Evolutionary conservation across 495 filamentous ascomycete species (phyloP).

Genomic region (Talaromyces trachyspermus): DNA sequence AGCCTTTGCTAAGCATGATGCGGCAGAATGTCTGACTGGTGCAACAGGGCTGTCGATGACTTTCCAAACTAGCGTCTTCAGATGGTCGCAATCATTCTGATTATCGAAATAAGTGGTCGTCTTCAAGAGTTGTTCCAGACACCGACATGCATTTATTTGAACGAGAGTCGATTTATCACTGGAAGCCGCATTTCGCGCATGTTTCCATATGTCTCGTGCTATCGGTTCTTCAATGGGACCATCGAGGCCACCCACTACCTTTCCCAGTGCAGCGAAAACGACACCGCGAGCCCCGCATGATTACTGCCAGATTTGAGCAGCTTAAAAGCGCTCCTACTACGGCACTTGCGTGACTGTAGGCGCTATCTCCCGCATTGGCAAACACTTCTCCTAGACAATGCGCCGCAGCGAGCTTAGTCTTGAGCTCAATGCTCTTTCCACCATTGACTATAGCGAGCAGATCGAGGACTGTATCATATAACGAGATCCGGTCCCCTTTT

Average conservation of each 20-base stretch:
- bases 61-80: conserved; percentile 75
- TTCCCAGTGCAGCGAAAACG: conserved; percentile 71
- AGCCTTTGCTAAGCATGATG: conserved; percentile 70
- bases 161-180: conserved; percentile 78
- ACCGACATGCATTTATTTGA: conserved; percentile 72
- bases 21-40: conserved; percentile 75
- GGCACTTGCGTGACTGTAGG: conserved; percentile 73
- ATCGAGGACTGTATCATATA: conserved; percentile 93
- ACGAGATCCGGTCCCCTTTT: conserved; percentile 81
- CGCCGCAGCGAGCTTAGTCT: conserved; percentile 77
- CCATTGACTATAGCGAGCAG: conserved; percentile 66
- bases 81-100: conserved; percentile 80
- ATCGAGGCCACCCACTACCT: conserved; percentile 63
- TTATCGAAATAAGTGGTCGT: conserved; percentile 79
- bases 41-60: conserved; percentile 70
- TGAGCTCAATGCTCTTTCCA: conserved; percentile 68
- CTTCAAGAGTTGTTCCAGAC: conserved; percentile 64
- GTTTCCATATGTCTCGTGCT: conserved; percentile 92
- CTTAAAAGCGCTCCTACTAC: conserved; percentile 66
- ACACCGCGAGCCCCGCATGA: conserved; percentile 79
- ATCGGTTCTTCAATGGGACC: conserved; percentile 74
- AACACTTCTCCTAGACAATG: conserved; percentile 86
- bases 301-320: conserved; percentile 71
- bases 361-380: conserved; percentile 84
- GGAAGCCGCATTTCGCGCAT: conserved; percentile 66